Evolutionary conservation across 23 red algal genomes (phyloP).

Genomic region (Agarophyton chilense): DNA sequence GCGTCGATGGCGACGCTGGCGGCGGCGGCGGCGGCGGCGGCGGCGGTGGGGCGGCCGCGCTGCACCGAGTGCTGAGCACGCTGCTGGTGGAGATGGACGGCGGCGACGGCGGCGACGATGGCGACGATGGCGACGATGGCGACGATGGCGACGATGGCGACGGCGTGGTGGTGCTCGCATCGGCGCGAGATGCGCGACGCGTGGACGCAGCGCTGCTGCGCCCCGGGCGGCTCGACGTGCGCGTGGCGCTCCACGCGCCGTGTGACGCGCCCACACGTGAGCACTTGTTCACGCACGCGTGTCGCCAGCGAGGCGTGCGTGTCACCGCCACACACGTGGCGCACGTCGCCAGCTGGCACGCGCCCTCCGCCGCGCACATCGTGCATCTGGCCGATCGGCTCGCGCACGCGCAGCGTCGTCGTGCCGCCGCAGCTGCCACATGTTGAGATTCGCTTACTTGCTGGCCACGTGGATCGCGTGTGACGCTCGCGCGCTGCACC

Average conservation of each 20-base stretch:
- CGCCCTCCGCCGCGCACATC: not conserved
- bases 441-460: too few relatives aligned
- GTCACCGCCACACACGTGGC: not conserved
- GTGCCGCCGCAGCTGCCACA: too few relatives aligned
- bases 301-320: not conserved
- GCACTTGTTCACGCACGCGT: not conserved
- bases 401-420: not conserved
- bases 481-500: too few relatives aligned
- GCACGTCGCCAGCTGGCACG: not conserved
- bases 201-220: constrained; percentile 67
- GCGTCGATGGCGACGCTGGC: constrained; percentile 10
- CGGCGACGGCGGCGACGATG: not conserved
- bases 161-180: constrained; percentile 44
- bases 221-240: constrained; percentile 60
- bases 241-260: constrained; percentile 29
- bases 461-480: too few relatives aligned
- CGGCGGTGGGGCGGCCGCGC: not conserved
- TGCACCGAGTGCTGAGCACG: constrained; percentile 64
- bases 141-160: not conserved
- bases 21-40: constrained; percentile 17
- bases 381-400: too few relatives aligned
- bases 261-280: not conserved
- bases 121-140: not conserved
- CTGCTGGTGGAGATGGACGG: constrained; percentile 70
- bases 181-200: not conserved